Evolutionary conservation across 305 asterid genomes (phyloP), one percentile per base, ranked within the genome.

Genomic region (Rubia occidens): DNA sequence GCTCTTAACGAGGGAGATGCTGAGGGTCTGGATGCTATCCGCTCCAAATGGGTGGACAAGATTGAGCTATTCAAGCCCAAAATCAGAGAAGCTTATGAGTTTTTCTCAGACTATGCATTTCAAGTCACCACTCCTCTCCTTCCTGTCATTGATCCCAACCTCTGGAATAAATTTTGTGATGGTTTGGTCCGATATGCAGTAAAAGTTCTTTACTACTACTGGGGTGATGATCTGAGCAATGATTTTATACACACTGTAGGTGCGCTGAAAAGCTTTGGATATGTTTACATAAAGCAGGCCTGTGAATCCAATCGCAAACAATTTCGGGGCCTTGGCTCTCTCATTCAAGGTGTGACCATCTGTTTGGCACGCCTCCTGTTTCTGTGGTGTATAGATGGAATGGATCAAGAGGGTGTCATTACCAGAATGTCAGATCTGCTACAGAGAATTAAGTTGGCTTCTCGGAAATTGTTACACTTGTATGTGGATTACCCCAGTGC

Each of bases 281-380:
- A 49, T 49, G 20, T 49, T 49, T 49, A 49, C 56, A 49, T 49
- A 5, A 49, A 49, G 7, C 20, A 49, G 17, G 6, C 56, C 18
- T 49, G 18, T 49, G 55, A 49, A 51, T 0, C 5, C 2, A 11
- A 17, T 49, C 15, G 14, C 15, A n/a, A 49, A 49, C 9, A 1
- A 15, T 49, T 51, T 3, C 17, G 20, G 1, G 56, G 56, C 9
- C 56, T 49, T 49, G 56, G 56, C 17, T 49, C 56, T 49, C 5
- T 49, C 56, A 49, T 49, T 49, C 64, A 29, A 60, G 66, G 66
- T 61, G 66, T 35, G 14, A 44, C 4, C 20, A 61, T 37, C 66
- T 35, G 47, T 61, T 7, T 61, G 4, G 66, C 66, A 61, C 24
- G 66, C 21, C 42, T 39, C 42, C 13, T 61, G 42, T 61, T 35